These are phyloP conservation scores for Eleusine coracana DNA, from an alignment of 176 grass and related monocot species.

Conservation along the genomic window DNA sequence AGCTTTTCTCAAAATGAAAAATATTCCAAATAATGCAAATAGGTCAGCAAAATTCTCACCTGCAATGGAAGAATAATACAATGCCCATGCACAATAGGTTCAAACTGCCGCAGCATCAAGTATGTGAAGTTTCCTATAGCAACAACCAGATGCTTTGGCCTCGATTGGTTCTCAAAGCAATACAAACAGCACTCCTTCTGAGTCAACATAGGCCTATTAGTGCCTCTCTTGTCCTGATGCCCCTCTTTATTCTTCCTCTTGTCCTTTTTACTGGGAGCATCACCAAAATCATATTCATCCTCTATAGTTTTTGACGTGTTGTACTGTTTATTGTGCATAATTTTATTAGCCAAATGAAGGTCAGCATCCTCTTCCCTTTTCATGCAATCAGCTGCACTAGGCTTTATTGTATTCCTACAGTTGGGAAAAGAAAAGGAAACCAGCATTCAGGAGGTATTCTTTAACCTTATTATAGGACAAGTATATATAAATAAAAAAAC, in stretches of 20 bases:
- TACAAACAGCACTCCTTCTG: constrained; percentile 83
- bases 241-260: constrained; percentile 63
- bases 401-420: constrained; percentile 55
- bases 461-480: neutral
- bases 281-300: constrained; percentile 92
- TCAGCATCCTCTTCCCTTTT: constrained; percentile 91
- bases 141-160: constrained; percentile 91
- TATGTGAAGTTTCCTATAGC: constrained; percentile 95
- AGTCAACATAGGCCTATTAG: constrained; percentile 47
- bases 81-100: constrained; percentile 78
- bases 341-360: constrained; percentile 74
- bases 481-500: constrained; percentile 20
- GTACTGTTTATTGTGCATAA: constrained; percentile 80
- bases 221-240: constrained; percentile 47
- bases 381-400: constrained; percentile 53
- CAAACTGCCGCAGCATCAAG: constrained; percentile 81
- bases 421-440: constrained; percentile 19
- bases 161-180: constrained; percentile 95
- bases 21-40: neutral
- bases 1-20: neutral
- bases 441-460: constrained; percentile 1
- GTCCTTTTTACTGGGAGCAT: constrained; percentile 69
- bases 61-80: constrained; percentile 90
- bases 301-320: constrained; percentile 66
- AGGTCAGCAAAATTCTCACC: constrained; percentile 49